These are phyloP conservation scores for Crithidia fasciculata DNA, from an alignment of 208 protist species.

Conservation along the genomic window DNA sequence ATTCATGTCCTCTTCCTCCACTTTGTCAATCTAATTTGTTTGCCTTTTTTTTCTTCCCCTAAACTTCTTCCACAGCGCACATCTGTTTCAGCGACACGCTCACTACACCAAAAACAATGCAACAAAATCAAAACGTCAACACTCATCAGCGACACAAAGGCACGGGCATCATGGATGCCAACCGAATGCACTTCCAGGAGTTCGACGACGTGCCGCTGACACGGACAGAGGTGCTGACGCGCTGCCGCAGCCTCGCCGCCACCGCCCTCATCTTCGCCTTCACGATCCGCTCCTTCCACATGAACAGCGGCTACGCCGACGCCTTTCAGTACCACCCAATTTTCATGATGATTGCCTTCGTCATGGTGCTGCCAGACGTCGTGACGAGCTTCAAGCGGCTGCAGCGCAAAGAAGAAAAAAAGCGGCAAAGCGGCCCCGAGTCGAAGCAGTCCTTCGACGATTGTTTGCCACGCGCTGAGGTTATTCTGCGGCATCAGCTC, in stretches of 20 bases:
- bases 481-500: constrained; percentile 45
- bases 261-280: constrained; percentile 17
- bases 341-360: constrained; percentile 50
- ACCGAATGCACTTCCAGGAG: background rate
- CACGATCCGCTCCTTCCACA: constrained; percentile 9
- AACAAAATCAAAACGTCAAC: too few species aligned
- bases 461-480: constrained; percentile 9
- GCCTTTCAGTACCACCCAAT: constrained; percentile 66
- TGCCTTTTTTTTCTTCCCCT: constrained; percentile 22
- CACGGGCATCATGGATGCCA: background rate
- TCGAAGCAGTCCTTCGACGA: background rate
- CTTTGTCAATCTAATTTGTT: too few species aligned
- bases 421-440: background rate
- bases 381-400: constrained; percentile 38
- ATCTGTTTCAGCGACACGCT: too few species aligned
- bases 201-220: constrained; percentile 8
- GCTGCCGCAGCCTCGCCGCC: constrained; percentile 26
- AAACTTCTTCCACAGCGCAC: background rate
- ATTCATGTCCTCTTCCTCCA: too few species aligned
- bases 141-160: too few species aligned
- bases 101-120: too few species aligned
- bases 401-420: constrained; percentile 10
- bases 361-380: constrained; percentile 58
- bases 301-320: constrained; percentile 17
- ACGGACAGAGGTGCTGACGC: constrained; percentile 9